phyloP scores from a whole-genome alignment of 495 filamentous ascomycete species.

The Peziza echinospora region DNA sequence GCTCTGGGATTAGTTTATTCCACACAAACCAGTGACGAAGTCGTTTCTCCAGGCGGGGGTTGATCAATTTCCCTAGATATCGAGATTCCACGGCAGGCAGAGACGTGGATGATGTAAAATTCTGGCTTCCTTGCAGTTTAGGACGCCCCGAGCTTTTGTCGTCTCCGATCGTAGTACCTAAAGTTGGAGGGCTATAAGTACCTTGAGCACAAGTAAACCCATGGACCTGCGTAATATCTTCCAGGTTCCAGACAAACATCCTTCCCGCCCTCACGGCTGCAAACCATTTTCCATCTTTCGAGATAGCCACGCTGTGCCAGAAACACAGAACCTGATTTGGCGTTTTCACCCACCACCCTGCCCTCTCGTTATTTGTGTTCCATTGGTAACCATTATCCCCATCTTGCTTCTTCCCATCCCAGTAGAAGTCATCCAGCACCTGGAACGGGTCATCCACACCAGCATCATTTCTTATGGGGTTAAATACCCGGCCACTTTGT shows the following conservation, averaged over 20 bases:
- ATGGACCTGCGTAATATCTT: neutral
- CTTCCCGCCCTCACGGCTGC: constrained; percentile 15
- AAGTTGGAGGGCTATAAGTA: neutral
- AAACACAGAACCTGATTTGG: constrained; percentile 18
- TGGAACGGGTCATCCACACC: constrained; percentile 12
- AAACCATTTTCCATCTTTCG: constrained; percentile 6
- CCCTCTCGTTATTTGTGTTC: constrained; percentile 15
- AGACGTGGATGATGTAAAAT: neutral
- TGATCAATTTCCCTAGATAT: constrained; percentile 11
- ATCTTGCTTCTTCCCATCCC: constrained; percentile 2
- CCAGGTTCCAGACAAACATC: constrained; percentile 18
- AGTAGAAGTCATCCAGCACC: constrained; percentile 19
- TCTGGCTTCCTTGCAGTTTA: too few relatives aligned
- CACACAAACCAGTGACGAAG: constrained; percentile 16
- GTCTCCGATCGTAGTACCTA: neutral
- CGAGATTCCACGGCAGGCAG: neutral
- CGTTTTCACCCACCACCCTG: constrained; percentile 18
- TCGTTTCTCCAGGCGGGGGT: constrained; percentile 3
- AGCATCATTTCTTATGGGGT: constrained; percentile 10
- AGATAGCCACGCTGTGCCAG: constrained; percentile 13
- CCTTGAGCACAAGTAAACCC: constrained; percentile 5
- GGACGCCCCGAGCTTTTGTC: too few relatives aligned
- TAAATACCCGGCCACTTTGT: constrained; percentile 3
- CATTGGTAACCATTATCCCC: constrained; percentile 1
- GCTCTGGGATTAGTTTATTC: constrained; percentile 14